Percentiles rank a stretch among this genome's conserved stretches.
These are phyloP conservation scores for Rhizopus sp. DNA, from an alignment of 371 early-diverging fungal species.

Conservation along the genomic window DNA sequence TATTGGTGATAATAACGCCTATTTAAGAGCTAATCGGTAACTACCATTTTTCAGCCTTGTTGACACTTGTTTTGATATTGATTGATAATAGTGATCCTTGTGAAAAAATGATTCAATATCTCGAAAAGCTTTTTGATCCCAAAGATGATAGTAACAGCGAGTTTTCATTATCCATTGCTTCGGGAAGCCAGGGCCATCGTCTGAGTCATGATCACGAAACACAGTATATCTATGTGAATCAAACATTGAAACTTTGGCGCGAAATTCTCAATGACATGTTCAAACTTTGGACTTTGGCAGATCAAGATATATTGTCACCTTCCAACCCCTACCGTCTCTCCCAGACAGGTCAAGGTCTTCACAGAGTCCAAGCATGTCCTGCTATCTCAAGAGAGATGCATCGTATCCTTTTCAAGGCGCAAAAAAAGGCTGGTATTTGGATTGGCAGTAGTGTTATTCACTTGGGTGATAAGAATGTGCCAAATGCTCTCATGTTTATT, in stretches of 20 bases:
- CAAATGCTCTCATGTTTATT: slow-evolving; percentile 95
- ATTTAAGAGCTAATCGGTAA: slow-evolving; percentile 80
- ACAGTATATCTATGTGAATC: slow-evolving; percentile 93
- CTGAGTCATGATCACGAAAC: slow-evolving; percentile 90
- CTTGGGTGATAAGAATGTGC: slow-evolving; percentile 92
- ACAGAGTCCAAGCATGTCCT: slow-evolving; percentile 85
- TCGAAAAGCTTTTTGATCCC: slow-evolving; percentile 70
- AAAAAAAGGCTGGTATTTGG: slow-evolving; percentile 88
- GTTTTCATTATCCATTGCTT: slow-evolving; percentile 81
- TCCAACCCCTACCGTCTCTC: slow-evolving; percentile 80
- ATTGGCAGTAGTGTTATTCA: slow-evolving; percentile 95
- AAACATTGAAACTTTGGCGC: slow-evolving; percentile 93
- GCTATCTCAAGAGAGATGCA: slow-evolving; percentile 86
- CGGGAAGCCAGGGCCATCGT: slow-evolving; percentile 86
- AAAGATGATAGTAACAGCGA: slow-evolving; percentile 49
- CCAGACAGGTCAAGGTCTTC: slow-evolving; percentile 96
- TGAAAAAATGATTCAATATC: slow-evolving; percentile 85
- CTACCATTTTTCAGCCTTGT: not conserved
- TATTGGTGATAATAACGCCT: slow-evolving; percentile 97
- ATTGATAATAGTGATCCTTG: slow-evolving; percentile 80
- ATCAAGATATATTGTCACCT: slow-evolving; percentile 78
- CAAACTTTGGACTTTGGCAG: slow-evolving; percentile 91
- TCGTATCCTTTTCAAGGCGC: slow-evolving; percentile 84
- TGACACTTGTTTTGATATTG: not conserved
- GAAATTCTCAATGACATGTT: slow-evolving; percentile 97